Base-by-base conservation (phyloP, 306 rosid genomes). In the Rosa lucieae region DNA sequence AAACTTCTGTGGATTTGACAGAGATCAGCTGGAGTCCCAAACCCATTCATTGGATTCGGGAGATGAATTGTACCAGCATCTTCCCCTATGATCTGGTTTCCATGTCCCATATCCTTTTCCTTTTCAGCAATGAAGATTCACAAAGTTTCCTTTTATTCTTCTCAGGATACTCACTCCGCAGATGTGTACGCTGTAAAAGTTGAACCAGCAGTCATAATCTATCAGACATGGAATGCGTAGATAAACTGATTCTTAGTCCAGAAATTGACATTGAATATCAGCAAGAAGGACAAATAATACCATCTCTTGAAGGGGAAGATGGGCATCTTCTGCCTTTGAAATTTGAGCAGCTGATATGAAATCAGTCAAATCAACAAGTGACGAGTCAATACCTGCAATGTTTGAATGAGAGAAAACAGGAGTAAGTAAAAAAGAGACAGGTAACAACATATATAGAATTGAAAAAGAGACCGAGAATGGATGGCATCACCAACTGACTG, bases 311-410 rank as follows among this genome's bases (percentile, higher is more conserved):
- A 86, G 81, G 26, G 88, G 89, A 79, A 77, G 0, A 77, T 84
- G 86, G 74, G 83, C 89, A 86, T 94, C 97, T 67, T 87, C 85
- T 8, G 81, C 90, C 86, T 83, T 90, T 18, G 89, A 86, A 81
- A 82, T 67, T 77, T 92, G 97, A 75, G 99, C 99, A 84, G 90
- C 98, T 56, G 75, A 74, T 40, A 95, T 89, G 78, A 92, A 92
- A 78, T 95, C 37, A 32, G 37, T 32, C 37, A 32, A 32, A 29
- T 29, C 32, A 29, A 29, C 32, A 29, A 29, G 32, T 29, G 32
- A 29, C 32, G 32, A 29, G 32, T 32, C 37, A 32, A 32, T 2
- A 32, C 37, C 37, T 2, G 37, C 37, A 32, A 32, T 32, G 3
- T 32, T 32, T 32, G 37, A 32, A 32, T 32, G 3, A 32, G 37